Evolutionary conservation across 148 eudicot species (phyloP), one percentile per base, ranked within the genome.

Genomic region (Spergularia marina): DNA sequence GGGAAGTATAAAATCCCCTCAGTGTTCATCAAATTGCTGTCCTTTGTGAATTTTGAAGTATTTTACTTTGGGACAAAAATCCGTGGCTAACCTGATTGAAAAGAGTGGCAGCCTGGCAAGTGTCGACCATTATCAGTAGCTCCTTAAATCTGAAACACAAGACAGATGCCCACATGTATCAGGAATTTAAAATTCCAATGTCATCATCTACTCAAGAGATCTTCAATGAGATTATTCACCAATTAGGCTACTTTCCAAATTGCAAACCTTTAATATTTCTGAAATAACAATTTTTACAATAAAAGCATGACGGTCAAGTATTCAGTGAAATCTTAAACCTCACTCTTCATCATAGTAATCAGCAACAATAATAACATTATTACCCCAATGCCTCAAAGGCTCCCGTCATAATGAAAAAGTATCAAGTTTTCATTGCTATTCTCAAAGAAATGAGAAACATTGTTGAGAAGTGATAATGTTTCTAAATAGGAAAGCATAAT

Each of bases 61-160:
- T 34, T 39, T 64, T 51, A 16, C 4, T 59, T 59, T 53, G 62
- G 52, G 57, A 41, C 44, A 70, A 21, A 15, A 36, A 53, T 21
- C 30, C 41, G 40, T 56, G 17, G 61, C 89, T 79, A 53, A 95
- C 98, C 92, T 95, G 98, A 80, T 90, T 86, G 78, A 95, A 95
- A 60, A 95, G 92, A 70, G 98, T 95, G 69, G 98, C 92, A 77
- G 98, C 98, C 84, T 95, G 97, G 90, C 98, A 95, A 81, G 98
- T 95, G 70, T 95, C 98, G 62, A 95, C 97, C 97, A 95, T 95
- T 77, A 95, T 95, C 80, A 95, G 77, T 74, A 95, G 91, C 86
- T 95, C 98, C 88, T 95, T 95, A 82, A 95, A 95, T 84, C 98
- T 95, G 89, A 80, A 82, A 77, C 65, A 16, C 61, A 77, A 44